These are phyloP conservation scores for Jamesozyma lodderae DNA, from an alignment of 805 yeast species.

Conservation along the genomic window DNA sequence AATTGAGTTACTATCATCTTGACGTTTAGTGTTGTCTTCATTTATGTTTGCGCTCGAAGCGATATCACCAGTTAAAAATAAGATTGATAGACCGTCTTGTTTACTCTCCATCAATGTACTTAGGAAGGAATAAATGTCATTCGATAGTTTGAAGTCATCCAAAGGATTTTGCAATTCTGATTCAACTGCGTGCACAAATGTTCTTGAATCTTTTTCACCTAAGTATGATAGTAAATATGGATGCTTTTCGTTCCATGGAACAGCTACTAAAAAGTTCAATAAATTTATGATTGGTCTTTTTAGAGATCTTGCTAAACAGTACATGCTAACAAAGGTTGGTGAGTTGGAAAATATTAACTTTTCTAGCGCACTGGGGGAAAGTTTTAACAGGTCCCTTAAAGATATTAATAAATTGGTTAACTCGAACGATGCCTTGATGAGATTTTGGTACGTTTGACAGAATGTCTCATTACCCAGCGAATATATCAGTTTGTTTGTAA, in stretches of 20 bases:
- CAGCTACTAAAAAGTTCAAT: constrained; percentile 48
- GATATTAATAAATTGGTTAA: constrained; percentile 50
- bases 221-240: constrained; percentile 80
- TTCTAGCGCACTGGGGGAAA: constrained; percentile 59
- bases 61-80: constrained; percentile 47
- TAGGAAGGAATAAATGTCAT: constrained; percentile 52
- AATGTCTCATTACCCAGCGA: constrained; percentile 30
- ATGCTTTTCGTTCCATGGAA: constrained; percentile 47
- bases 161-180: constrained; percentile 50
- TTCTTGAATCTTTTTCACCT: constrained; percentile 53
- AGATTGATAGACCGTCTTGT: constrained; percentile 69
- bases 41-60: constrained; percentile 27
- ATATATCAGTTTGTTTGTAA: constrained; percentile 10
- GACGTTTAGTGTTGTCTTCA: constrained; percentile 2
- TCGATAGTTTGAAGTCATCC: constrained; percentile 44
- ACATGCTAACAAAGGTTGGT: constrained; percentile 49
- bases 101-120: constrained; percentile 60
- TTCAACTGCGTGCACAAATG: constrained; percentile 51
- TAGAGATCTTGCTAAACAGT: constrained; percentile 35
- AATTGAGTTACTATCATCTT: constrained; percentile 33
- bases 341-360: constrained; percentile 45
- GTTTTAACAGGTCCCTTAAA: constrained; percentile 42
- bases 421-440: constrained; percentile 43
- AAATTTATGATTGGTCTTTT: constrained; percentile 47
- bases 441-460: constrained; percentile 20